Conservation (phyloP, 441 rosid genomes). For the Metrosideros polymorpha region DNA sequence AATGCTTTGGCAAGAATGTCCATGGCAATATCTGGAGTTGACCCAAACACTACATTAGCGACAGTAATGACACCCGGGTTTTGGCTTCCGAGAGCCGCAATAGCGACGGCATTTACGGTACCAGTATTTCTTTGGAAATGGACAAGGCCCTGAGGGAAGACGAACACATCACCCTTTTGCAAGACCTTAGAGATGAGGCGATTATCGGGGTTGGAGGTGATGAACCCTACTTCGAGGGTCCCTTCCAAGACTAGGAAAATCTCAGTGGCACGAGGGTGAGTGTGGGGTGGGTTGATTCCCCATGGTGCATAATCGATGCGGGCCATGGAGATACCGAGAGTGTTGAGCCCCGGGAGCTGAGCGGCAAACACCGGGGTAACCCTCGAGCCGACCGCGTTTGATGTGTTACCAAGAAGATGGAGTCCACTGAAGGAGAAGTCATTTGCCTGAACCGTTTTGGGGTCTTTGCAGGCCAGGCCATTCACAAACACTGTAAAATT, state of each 20-base stretch:
- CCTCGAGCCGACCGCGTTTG: background rate
- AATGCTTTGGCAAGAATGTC: background rate
- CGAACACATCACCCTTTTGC: background rate
- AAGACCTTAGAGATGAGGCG: background rate
- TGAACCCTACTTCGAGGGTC: background rate
- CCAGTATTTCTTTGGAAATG: background rate
- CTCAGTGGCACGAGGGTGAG: rapidly evolving
- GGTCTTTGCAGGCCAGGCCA: background rate
- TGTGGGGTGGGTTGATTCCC: background rate
- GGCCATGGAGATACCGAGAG: background rate
- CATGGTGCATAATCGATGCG: background rate
- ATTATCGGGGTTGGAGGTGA: background rate
- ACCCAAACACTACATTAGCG: rapidly evolving
- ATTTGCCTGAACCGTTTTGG: background rate
- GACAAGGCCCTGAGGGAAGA: background rate
- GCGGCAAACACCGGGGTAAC: background rate
- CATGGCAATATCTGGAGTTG: background rate
- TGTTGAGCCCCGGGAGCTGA: background rate
- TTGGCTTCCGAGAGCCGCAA: background rate
- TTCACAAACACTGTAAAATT: background rate
- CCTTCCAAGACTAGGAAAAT: rapidly evolving
- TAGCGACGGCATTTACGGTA: rapidly evolving
- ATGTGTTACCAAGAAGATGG: background rate
- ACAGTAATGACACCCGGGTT: background rate
- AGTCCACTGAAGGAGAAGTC: background rate